These are phyloP conservation scores for Saturnispora kantuleensis DNA, from an alignment of 805 yeast species.

Conservation along the genomic window DNA sequence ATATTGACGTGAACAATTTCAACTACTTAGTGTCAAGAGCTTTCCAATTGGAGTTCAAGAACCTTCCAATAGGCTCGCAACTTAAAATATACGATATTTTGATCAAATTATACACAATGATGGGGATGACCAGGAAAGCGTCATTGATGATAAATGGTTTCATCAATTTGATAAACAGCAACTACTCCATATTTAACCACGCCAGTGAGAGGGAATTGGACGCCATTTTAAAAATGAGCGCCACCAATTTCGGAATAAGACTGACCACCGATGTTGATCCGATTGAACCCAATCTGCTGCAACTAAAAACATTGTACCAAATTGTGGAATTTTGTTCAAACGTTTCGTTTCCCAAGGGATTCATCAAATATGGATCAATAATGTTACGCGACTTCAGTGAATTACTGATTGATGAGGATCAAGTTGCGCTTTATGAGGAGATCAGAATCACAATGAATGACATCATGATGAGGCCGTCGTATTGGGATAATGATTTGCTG, in stretches of 20 bases:
- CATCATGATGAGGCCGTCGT: slow-evolving; percentile 23
- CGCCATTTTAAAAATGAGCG: slow-evolving; percentile 35
- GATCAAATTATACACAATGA: slow-evolving; percentile 51
- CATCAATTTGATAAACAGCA: slow-evolving; percentile 34
- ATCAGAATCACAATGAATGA: slow-evolving; percentile 24
- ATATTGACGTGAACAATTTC: slow-evolving; percentile 32
- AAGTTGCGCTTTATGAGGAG: slow-evolving; percentile 29
- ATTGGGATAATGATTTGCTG: slow-evolving; percentile 65
- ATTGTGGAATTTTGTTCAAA: slow-evolving; percentile 46
- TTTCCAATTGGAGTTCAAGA: slow-evolving; percentile 34
- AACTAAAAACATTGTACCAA: slow-evolving; percentile 33
- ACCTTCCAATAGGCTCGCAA: slow-evolving; percentile 42
- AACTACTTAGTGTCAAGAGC: slow-evolving; percentile 38
- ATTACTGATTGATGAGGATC: slow-evolving; percentile 50
- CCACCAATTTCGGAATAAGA: slow-evolving; percentile 43
- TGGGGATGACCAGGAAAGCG: slow-evolving; percentile 57
- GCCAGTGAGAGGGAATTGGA: slow-evolving; percentile 12
- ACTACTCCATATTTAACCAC: slow-evolving; percentile 8
- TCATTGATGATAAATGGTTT: slow-evolving; percentile 62
- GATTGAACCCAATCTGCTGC: slow-evolving; percentile 14
- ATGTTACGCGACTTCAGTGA: slow-evolving; percentile 47
- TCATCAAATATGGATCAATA: slow-evolving; percentile 39
- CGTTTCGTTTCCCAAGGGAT: slow-evolving; percentile 35
- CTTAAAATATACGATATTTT: slow-evolving; percentile 55
- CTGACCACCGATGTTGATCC: neutral